phyloP scores from a whole-genome alignment of 148 eudicot species.

The Suaeda aralocaspica region DNA sequence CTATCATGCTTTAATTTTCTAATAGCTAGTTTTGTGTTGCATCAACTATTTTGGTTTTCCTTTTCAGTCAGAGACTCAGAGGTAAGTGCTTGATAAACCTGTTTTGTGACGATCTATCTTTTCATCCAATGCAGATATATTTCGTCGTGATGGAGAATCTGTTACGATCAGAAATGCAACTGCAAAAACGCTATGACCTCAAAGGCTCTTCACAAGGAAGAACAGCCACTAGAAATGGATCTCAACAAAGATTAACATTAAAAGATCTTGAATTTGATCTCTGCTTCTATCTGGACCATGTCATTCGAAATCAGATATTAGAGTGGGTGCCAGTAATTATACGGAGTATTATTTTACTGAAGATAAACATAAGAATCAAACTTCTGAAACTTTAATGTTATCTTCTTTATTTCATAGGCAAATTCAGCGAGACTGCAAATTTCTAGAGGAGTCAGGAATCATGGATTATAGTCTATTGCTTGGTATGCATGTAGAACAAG shows the following conservation, averaged over 20 bases:
- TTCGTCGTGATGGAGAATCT: slow-evolving; percentile 46
- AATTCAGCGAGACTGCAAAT: slow-evolving; percentile 37
- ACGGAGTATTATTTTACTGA: not conserved
- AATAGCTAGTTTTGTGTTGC: no score
- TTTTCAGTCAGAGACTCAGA: no score
- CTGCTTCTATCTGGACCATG: slow-evolving; percentile 32
- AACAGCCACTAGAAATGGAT: slow-evolving; percentile 25
- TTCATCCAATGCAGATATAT: slow-evolving; percentile 29
- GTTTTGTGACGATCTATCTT: no score
- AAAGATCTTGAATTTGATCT: slow-evolving; percentile 42
- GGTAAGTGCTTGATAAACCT: no score
- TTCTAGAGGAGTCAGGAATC: slow-evolving; percentile 33
- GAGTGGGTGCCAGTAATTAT: slow-evolving; percentile 28
- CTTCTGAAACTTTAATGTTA: no score
- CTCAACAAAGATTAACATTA: slow-evolving; percentile 21
- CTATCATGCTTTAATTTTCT: no score
- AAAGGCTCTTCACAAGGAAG: slow-evolving; percentile 48
- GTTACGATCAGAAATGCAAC: slow-evolving; percentile 28
- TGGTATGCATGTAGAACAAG: slow-evolving; percentile 31
- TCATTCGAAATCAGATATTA: slow-evolving; percentile 25
- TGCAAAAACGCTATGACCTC: slow-evolving; percentile 40
- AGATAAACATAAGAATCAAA: not conserved
- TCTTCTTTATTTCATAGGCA: slow-evolving; percentile 29
- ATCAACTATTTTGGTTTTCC: no score
- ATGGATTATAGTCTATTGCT: slow-evolving; percentile 45